These are phyloP conservation scores for Pulveroboletus sp. DNA, from an alignment of 768 basidiomycete species.

Conservation along the genomic window DNA sequence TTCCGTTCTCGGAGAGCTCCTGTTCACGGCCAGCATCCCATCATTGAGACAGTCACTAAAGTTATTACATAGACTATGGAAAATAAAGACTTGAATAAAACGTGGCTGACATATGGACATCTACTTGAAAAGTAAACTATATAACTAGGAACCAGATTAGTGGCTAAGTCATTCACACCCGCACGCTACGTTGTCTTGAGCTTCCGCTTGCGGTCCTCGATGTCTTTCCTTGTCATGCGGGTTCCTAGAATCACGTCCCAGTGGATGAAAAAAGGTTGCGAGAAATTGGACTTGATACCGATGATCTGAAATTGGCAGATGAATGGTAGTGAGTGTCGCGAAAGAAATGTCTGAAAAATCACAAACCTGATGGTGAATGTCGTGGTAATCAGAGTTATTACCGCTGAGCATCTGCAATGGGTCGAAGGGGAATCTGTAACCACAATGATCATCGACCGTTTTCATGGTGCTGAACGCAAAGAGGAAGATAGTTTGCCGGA, in stretches of 20 bases:
- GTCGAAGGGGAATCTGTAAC: constrained; percentile 86
- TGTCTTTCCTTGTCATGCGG: constrained; percentile 68
- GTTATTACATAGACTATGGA: constrained; percentile 16
- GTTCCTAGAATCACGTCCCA: constrained; percentile 89
- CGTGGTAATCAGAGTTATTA: constrained; percentile 96
- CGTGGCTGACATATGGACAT: not conserved
- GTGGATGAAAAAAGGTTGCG: constrained; percentile 94
- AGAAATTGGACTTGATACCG: constrained; percentile 94
- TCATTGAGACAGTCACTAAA: constrained; percentile 14
- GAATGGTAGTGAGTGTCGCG: not conserved
- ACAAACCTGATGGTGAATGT: constrained; percentile 91
- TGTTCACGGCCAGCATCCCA: too few relatives aligned
- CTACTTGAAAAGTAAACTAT: not conserved
- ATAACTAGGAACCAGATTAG: not conserved
- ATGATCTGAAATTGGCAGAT: constrained; percentile 29
- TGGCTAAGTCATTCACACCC: not conserved
- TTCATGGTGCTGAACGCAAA: constrained; percentile 84
- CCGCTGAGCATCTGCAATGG: constrained; percentile 79
- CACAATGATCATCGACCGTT: constrained; percentile 95
- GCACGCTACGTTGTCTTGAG: constrained; percentile 17
- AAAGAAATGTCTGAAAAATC: not conserved
- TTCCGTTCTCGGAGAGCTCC: constrained; percentile 1
- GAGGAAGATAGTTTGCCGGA: constrained; percentile 79
- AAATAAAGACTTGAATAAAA: constrained; percentile 1
- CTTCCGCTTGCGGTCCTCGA: constrained; percentile 47